Conservation (phyloP, 148 eudicot species). For the Talinum fruticosum region DNA sequence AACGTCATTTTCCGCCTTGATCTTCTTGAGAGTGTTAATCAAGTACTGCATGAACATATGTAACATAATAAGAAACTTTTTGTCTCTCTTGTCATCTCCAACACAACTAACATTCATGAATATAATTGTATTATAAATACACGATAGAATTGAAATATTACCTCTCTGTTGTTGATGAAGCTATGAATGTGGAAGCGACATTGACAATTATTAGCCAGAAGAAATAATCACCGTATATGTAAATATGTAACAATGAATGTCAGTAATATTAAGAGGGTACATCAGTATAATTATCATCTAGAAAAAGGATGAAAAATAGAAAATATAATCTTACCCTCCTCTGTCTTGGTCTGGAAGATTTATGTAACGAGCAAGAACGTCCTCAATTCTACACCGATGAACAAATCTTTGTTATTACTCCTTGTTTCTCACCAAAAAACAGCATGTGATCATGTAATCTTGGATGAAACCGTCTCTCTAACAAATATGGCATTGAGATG, state of each 20-base stretch:
- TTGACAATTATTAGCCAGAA: not conserved
- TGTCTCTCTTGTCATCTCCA: too few species aligned
- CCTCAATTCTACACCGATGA: constrained; percentile 53
- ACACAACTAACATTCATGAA: not conserved
- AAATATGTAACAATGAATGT: too few species aligned
- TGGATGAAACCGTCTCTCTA: too few species aligned
- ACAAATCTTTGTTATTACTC: not conserved
- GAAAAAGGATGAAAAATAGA: not conserved
- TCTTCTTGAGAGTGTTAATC: constrained; percentile 47
- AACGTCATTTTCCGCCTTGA: constrained; percentile 66
- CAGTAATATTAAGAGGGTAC: too few species aligned
- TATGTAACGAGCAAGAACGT: constrained; percentile 57
- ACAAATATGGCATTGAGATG: too few species aligned
- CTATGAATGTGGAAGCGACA: constrained; percentile 21
- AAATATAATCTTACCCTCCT: constrained; percentile 39
- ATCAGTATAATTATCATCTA: not conserved
- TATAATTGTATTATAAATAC: not conserved
- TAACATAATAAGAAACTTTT: too few species aligned
- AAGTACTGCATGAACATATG: constrained; percentile 45
- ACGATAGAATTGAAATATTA: constrained; percentile 8
- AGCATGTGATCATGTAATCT: too few species aligned
- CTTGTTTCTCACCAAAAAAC: too few species aligned
- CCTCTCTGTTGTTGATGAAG: constrained; percentile 47
- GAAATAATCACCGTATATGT: not conserved
- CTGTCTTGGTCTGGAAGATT: constrained; percentile 62